Evolutionary conservation across 345 rosid species (phyloP), one percentile per base, ranked within the genome.

Genomic region (Brassica incana): DNA sequence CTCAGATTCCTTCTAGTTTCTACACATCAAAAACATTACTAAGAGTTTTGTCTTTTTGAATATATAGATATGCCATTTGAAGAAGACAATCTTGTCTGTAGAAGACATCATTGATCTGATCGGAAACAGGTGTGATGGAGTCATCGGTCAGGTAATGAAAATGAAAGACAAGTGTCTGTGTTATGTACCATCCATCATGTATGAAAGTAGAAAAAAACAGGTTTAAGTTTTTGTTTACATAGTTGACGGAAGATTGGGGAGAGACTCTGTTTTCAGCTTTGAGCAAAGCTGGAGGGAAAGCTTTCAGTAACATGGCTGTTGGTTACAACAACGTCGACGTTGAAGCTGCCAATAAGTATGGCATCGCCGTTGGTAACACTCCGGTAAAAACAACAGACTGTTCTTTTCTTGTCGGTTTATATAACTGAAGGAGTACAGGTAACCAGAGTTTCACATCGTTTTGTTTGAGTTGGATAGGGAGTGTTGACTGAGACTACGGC

Each of bases 221-320:
- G 23, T 20, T 62, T 2, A 16, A n/a, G 18, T 56, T 67, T 74
- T 83, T 73, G 12, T 43, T 45, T 11, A 40, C 64, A 65, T 81
- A 95, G 97, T 84, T 95, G 85, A 93, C 98, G 3, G 97, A 93
- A 81, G 98, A 93, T 56, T 90, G 99, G 97, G 99, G 98, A 80
- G 98, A 91, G 84, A 86, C 96, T 43, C 83, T 93, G 81, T 95
- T 95, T 82, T 82, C 94, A 45, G 99, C 95, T 29, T 79, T 93
- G 73, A 88, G 96, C 85, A 87, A 82, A 84, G 99, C 99, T 0
- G 98, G 98, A 62, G 99, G 99, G 40, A 95, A 83, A 74, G 98
- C 92, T 30, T 95, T 93, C 64, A 91, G 98, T 65, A 95, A 95
- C 90, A 95, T 95, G 99, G 98, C 99, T 69, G 98, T 95, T 56